phyloP scores from a whole-genome alignment of 2,329 filamentous ascomycete species.

The Teratosphaeria zuluensis region DNA sequence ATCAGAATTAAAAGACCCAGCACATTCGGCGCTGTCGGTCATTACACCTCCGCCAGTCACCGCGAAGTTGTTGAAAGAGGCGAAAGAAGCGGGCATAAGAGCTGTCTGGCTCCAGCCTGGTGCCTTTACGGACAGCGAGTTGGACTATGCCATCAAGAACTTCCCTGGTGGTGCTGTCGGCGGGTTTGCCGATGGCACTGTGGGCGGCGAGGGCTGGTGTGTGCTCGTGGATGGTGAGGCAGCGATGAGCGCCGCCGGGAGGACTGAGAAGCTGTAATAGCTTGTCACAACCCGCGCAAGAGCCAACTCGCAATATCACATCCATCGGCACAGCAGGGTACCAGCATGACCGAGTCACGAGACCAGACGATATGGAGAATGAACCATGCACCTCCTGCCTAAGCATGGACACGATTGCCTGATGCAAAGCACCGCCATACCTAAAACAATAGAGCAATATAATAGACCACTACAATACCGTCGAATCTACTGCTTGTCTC shows the following conservation, averaged over 20 bases:
- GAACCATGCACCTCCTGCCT: too few species aligned
- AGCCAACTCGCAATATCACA: too few species aligned
- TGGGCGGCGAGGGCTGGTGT: conserved; percentile 70
- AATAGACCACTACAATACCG: too few species aligned
- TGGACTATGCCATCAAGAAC: conserved; percentile 57
- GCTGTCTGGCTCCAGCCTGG: conserved; percentile 88
- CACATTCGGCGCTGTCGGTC: conserved; percentile 67
- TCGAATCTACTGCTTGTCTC: too few species aligned
- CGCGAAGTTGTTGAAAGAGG: conserved; percentile 63
- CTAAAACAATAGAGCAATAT: too few species aligned
- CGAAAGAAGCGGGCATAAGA: conserved; percentile 60
- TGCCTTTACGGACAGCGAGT: conserved; percentile 66
- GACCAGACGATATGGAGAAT: too few species aligned
- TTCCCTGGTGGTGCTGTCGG: conserved; percentile 60
- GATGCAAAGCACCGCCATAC: too few species aligned
- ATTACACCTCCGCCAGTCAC: conserved; percentile 80
- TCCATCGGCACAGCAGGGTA: too few species aligned
- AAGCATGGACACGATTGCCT: too few species aligned
- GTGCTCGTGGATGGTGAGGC: conserved; percentile 74
- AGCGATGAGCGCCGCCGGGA: conserved; percentile 45
- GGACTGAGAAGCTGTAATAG: conserved; percentile 4
- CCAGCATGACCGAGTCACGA: too few species aligned
- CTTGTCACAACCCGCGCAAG: too few species aligned
- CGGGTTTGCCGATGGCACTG: conserved; percentile 55
- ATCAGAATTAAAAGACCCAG: conserved; percentile 53